Percentiles rank a stretch among this genome's conserved stretches.
These are phyloP conservation scores for Vaccinium myrtillus DNA, from an alignment of 148 eudicot genomes.

Conservation along the genomic window DNA sequence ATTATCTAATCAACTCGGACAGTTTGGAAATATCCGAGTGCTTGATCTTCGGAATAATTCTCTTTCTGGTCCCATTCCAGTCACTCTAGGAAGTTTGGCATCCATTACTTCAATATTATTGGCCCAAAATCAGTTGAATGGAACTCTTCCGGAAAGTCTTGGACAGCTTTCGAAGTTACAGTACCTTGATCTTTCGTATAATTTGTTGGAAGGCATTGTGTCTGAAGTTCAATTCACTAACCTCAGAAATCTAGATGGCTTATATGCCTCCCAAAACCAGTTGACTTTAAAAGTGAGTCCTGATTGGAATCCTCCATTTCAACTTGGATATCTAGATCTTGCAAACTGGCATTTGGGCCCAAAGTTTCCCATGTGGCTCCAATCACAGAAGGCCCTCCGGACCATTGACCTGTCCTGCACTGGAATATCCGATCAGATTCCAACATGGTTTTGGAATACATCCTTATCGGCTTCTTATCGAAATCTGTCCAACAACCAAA, in stretches of 20 bases:
- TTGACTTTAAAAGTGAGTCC: slow-evolving; percentile 15
- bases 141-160: slow-evolving; percentile 14
- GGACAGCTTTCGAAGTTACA: slow-evolving; percentile 4
- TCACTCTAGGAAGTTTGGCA: background rate
- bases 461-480: background rate
- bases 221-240: slow-evolving; percentile 12
- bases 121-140: background rate
- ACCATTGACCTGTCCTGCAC: background rate
- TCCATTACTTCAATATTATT: background rate
- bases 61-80: background rate
- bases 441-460: slow-evolving; percentile 13
- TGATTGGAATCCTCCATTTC: slow-evolving; percentile 27
- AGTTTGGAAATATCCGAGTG: background rate
- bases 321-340: background rate
- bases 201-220: slow-evolving; percentile 21
- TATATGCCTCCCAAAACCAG: slow-evolving; percentile 4
- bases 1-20: background rate
- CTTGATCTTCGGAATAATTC: background rate
- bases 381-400: background rate
- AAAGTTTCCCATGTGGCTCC: background rate
- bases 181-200: background rate
- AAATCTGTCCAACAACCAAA: slow-evolving; percentile 15
- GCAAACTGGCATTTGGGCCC: background rate
- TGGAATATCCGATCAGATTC: slow-evolving; percentile 6
- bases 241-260: background rate